Evolutionary conservation across 805 yeast species (phyloP).

Genomic region (Pichia sporocuriosa): DNA sequence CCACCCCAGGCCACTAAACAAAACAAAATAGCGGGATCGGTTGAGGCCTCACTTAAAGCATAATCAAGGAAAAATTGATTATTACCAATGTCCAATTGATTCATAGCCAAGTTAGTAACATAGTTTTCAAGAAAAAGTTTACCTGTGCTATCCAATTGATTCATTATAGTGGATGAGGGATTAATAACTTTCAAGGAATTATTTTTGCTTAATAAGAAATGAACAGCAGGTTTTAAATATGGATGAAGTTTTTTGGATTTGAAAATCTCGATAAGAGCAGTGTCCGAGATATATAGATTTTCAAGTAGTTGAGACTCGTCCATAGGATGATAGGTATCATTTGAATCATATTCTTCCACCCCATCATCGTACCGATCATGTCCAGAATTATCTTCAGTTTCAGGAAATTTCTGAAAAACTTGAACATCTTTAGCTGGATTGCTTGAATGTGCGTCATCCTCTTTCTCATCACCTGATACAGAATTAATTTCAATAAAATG

Average conservation of each 20-base stretch:
- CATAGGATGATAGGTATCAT: constrained; percentile 22
- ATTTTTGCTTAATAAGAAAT: constrained; percentile 19
- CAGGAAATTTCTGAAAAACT: too few species aligned
- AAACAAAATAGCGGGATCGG: constrained; percentile 42
- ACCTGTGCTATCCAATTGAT: constrained; percentile 37
- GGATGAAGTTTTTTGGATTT: constrained; percentile 18
- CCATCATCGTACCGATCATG: too few species aligned
- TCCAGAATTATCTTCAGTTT: too few species aligned
- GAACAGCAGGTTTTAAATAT: constrained; percentile 25
- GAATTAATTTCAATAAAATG: neutral
- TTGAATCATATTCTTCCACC: constrained; percentile 14
- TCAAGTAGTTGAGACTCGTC: constrained; percentile 33
- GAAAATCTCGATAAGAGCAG: constrained; percentile 21
- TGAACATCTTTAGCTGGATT: too few species aligned
- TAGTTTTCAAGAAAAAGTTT: constrained; percentile 43
- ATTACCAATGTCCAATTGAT: constrained; percentile 32
- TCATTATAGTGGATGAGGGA: constrained; percentile 23
- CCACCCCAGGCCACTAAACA: constrained; percentile 60
- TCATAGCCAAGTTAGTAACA: constrained; percentile 36
- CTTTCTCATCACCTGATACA: neutral
- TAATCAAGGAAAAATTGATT: constrained; percentile 43
- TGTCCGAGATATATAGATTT: constrained; percentile 23
- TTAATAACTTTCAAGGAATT: constrained; percentile 13
- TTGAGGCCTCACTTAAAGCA: constrained; percentile 46
- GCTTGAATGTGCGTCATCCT: neutral